Evolutionary conservation across 352 stramenopile genomes (phyloP).

Genomic region (Pythium scleroteichum): DNA sequence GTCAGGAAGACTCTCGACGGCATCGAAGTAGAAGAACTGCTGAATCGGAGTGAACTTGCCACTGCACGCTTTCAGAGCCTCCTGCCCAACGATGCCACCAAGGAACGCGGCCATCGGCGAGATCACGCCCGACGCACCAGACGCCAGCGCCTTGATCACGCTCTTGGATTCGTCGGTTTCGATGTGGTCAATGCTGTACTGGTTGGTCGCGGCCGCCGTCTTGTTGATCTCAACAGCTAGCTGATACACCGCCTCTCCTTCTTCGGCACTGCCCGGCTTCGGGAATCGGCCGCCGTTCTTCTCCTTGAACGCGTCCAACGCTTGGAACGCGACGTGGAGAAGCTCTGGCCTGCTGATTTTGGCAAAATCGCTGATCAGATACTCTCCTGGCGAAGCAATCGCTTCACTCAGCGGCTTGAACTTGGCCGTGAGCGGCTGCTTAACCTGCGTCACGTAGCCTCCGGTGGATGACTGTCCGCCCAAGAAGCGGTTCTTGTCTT

Average conservation of each 20-base stretch:
- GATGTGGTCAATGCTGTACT: slow-evolving; percentile 63
- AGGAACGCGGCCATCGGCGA: slow-evolving; percentile 96
- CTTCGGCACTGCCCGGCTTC: slow-evolving; percentile 78
- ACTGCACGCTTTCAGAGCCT: slow-evolving; percentile 98
- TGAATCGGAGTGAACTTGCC: slow-evolving; percentile 99
- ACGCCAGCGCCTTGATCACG: slow-evolving; percentile 78
- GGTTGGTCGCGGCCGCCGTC: slow-evolving; percentile 64
- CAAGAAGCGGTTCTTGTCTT: slow-evolving; percentile 70
- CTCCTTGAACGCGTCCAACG: slow-evolving; percentile 83
- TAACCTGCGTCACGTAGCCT: slow-evolving; percentile 95
- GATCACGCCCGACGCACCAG: slow-evolving; percentile 90
- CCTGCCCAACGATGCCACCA: slow-evolving; percentile 97
- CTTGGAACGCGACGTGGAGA: slow-evolving; percentile 90
- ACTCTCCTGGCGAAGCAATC: slow-evolving; percentile 90
- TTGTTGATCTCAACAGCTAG: slow-evolving; percentile 76
- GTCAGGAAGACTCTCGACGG: slow-evolving; percentile 95
- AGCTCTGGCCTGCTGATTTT: slow-evolving; percentile 94
- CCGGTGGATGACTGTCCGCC: slow-evolving; percentile 64
- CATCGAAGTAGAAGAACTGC: slow-evolving; percentile 99
- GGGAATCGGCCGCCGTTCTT: slow-evolving; percentile 80
- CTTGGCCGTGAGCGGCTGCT: slow-evolving; percentile 92
- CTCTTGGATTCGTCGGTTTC: slow-evolving; percentile 71
- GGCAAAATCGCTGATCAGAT: slow-evolving; percentile 97
- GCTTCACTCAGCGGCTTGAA: slow-evolving; percentile 92
- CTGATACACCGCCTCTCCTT: slow-evolving; percentile 87